Evolutionary conservation across 2,329 filamentous ascomycete genomes (phyloP).

Genomic region (Aphanocladium album): DNA sequence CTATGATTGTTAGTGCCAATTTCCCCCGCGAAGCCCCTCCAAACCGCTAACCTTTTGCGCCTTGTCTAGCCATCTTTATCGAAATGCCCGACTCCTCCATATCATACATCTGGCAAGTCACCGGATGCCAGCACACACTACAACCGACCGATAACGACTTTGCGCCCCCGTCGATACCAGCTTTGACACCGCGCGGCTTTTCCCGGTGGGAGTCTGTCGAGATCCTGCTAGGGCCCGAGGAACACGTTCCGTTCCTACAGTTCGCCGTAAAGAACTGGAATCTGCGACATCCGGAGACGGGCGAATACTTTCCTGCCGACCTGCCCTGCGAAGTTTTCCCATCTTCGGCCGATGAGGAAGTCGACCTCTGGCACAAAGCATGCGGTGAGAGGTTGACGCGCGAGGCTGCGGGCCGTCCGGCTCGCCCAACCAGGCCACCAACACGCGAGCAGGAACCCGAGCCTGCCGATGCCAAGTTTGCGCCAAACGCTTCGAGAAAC

Average conservation of each 20-base stretch:
- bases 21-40: constrained; percentile 3
- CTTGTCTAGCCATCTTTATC: constrained; percentile 62
- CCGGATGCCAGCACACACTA: constrained; percentile 79
- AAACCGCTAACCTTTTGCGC: background rate
- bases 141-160: constrained; percentile 72
- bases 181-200: constrained; percentile 78
- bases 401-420: constrained; percentile 45
- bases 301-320: constrained; percentile 58
- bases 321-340: constrained; percentile 64
- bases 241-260: constrained; percentile 80
- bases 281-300: constrained; percentile 69
- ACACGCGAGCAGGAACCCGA: constrained; percentile 23
- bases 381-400: constrained; percentile 67
- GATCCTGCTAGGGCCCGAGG: constrained; percentile 77
- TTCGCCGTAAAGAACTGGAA: constrained; percentile 73
- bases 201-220: constrained; percentile 93
- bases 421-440: constrained; percentile 15
- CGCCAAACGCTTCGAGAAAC: constrained; percentile 32
- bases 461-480: constrained; percentile 31
- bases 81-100: constrained; percentile 68
- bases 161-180: constrained; percentile 70
- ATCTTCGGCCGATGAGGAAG: constrained; percentile 65
- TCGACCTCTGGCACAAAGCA: constrained; percentile 78
- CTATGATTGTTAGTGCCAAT: constrained; percentile 58
- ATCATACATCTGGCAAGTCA: constrained; percentile 86